Evolutionary conservation across 345 rosid species (phyloP).

Genomic region (Cochlearia excelsa): DNA sequence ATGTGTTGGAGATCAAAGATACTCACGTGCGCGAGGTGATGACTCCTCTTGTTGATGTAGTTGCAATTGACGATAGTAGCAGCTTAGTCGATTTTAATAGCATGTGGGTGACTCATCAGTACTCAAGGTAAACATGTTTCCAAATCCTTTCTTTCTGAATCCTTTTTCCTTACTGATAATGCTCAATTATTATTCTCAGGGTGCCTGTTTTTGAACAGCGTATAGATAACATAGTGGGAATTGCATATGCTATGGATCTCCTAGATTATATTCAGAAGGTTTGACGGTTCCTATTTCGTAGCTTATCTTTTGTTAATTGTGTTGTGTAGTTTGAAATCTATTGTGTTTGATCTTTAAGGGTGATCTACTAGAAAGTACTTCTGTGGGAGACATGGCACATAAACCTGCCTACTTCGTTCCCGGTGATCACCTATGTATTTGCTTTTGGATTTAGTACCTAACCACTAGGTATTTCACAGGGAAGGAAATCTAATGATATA

Average conservation of each 20-base stretch:
- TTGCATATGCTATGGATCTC: slow-evolving; percentile 98
- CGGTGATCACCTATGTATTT: slow-evolving; percentile 45
- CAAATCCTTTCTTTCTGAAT: slow-evolving; percentile 5
- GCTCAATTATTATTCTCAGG: slow-evolving; percentile 47
- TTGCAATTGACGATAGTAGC: slow-evolving; percentile 86
- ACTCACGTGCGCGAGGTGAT: slow-evolving; percentile 97
- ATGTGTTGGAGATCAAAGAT: slow-evolving; percentile 96
- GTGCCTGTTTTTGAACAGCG: slow-evolving; percentile 99
- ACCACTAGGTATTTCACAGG: neutral
- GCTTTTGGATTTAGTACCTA: slow-evolving; percentile 4
- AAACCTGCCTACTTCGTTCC: slow-evolving; percentile 98
- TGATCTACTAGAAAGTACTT: slow-evolving; percentile 74
- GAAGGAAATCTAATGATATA: slow-evolving; percentile 11
- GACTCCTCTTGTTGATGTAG: slow-evolving; percentile 99
- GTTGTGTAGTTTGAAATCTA: slow-evolving; percentile 42
- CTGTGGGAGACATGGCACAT: slow-evolving; percentile 92
- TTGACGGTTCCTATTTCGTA: slow-evolving; percentile 30
- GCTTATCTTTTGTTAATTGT: slow-evolving; percentile 15
- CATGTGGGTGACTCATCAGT: slow-evolving; percentile 96
- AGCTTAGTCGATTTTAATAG: slow-evolving; percentile 79
- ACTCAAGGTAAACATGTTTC: slow-evolving; percentile 61
- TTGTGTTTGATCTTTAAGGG: slow-evolving; percentile 85
- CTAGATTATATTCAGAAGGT: slow-evolving; percentile 94
- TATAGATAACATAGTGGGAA: slow-evolving; percentile 90
- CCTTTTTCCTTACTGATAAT: slow-evolving; percentile 8